Conservation (phyloP, 768 basidiomycete species). For the Trametes villosa region DNA sequence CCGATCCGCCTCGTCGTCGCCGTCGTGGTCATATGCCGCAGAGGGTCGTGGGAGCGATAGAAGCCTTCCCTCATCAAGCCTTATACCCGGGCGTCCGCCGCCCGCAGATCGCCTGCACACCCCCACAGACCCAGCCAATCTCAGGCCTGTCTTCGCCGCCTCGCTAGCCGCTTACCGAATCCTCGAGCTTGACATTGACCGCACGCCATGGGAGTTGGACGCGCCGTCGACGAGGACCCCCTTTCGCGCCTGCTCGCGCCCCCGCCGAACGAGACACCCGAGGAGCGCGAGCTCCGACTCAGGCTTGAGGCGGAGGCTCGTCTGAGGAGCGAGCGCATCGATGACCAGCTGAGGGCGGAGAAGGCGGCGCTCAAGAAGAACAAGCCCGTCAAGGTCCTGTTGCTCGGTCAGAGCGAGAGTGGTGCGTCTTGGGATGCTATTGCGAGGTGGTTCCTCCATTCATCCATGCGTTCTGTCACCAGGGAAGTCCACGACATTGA, state of each 20-base stretch:
- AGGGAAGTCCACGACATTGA: constrained; percentile 48
- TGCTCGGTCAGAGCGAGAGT: constrained; percentile 44
- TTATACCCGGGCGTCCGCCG: constrained; percentile 3
- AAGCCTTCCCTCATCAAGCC: not conserved
- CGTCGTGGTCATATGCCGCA: not conserved
- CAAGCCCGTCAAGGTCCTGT: constrained; percentile 42
- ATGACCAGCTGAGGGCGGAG: constrained; percentile 44
- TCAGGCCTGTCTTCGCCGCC: not conserved
- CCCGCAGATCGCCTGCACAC: constrained; percentile 12
- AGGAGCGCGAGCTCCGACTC: constrained; percentile 49
- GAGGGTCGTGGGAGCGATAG: constrained; percentile 6
- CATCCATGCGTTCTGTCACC: not conserved
- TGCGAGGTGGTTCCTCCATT: not conserved
- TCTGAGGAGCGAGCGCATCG: constrained; percentile 55
- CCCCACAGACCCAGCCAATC: constrained; percentile 1
- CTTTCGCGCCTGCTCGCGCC: constrained; percentile 59
- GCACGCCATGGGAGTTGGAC: constrained; percentile 34
- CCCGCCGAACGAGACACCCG: constrained; percentile 59
- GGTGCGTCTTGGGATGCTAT: constrained; percentile 30
- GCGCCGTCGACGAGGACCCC: constrained; percentile 56
- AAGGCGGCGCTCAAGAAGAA: constrained; percentile 35
- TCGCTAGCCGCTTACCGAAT: not conserved
- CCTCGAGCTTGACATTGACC: constrained; percentile 2
- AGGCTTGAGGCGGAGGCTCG: constrained; percentile 60
- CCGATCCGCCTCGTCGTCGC: no score